Evolutionary conservation across 2,329 filamentous ascomycete species (phyloP), one percentile per base, ranked within the genome.

Genomic region (Alternaria sp.): DNA sequence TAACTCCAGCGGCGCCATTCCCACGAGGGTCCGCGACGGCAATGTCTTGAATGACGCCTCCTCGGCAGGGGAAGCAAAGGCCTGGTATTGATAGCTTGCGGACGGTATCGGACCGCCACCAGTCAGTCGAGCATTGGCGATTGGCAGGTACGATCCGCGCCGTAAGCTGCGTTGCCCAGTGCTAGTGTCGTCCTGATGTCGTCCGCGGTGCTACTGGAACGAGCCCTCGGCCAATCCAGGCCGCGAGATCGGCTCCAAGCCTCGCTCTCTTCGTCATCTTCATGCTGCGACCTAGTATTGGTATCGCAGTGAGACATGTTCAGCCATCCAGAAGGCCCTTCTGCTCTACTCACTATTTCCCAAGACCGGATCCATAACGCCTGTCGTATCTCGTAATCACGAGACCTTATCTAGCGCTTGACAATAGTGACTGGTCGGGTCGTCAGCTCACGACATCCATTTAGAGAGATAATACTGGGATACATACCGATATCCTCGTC

Each of bases 401-500:
- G 58, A 63, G 65, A 56, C 57, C 49, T 62, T 53, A 53, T 70
- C 70, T 80, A 82, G 66, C 79, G 77, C 69, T 81, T 82, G 71
- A 82, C 76, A 69, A 82, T 82, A 49, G 80, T 82, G 55, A 82
- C 80, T 82, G 75, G 69, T 63, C 58, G 64, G 58, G 60, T 53
- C 33, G 67, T 80, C 58, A 80, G 78, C 59, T 55, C 46, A 51
- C 47, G 50, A 37, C 44, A 41, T 61, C 59, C 70, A 66, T 53
- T 64, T 28, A 66, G 49, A 25, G 55, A 15, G 12, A 41, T 37
- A 50, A 65, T 45, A 21, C 47, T 46, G 56, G 61, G 33, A 41
- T 67, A 75, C 90, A 84, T 86, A 95, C 93, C 93, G 82, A 99
- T 97, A 83, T 99, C 96, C 84, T 99, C 96, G 80, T 99, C 96